Evolutionary conservation across 345 rosid genomes (phyloP), one percentile per base, ranked within the genome.

Genomic region (Brassica nigra): DNA sequence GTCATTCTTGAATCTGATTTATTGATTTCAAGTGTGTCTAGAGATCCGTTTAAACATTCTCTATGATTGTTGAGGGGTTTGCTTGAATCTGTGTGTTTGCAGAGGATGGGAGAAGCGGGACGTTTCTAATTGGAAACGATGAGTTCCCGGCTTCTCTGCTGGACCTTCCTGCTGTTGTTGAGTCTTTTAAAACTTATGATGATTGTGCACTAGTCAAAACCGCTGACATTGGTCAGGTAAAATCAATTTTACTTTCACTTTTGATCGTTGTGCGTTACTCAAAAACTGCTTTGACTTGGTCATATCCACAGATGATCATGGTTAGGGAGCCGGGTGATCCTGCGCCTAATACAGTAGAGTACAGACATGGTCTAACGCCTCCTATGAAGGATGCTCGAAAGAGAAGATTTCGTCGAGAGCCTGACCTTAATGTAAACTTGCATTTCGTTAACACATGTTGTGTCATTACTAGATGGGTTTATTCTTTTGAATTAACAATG

Each of bases 361-460:
- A 90, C 82, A 90, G 94, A 70, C 99, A 93, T 80, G 99, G 99
- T 79, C 83, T 96, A 71, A 90, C 98, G 55, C 94, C 99, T 85
- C 97, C 98, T 14, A 88, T 90, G 97, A 90, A 97, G 82, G 99
- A 96, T 88, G 97, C 98, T 62, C 87, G 99, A 11, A 96, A 92
- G 86, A 86, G 99, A 77, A 86, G 99, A 83, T 93, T 96, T 63
- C 95, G 97, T 8, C 87, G 99, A 78, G 99, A 93, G 83, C 97
- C 99, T 28, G 98, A 96, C 80, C 89, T 96, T 72, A 96, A 93
- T 88, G 98, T 93, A 93, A 74, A 4, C 64, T 33, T 76, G 0
- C 72, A 47, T 44, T 39, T 52, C 47, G 8, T 18, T 69, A 57
- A 66, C 34, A 69, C 68, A 36, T 1, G 9, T 5, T 39, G 3